A percentile compares a stretch with the other conserved stretches of the same genome.
These are phyloP conservation scores for Plasmodium falciparum DNA, from an alignment of 169 alveolate genomes.

Conservation along the genomic window DNA sequence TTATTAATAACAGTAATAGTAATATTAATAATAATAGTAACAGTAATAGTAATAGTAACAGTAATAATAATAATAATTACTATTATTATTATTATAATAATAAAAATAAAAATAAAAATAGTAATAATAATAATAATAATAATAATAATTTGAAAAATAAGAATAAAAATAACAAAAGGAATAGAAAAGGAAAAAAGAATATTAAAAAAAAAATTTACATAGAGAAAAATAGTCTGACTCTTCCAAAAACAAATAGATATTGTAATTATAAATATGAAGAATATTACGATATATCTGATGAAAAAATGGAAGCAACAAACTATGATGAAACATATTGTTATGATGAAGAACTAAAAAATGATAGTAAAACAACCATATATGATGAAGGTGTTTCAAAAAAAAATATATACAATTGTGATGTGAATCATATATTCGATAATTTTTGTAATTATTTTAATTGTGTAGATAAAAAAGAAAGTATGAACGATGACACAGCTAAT, in stretches of 20 bases:
- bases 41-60: too few relatives aligned
- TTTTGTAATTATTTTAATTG: slow-evolving; percentile 31
- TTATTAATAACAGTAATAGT: too few relatives aligned
- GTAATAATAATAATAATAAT: too few relatives aligned
- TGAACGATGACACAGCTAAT: slow-evolving; percentile 10
- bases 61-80: too few relatives aligned
- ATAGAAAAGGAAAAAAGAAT: background rate
- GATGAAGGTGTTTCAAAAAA: slow-evolving; percentile 1
- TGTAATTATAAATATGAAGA: slow-evolving; percentile 6
- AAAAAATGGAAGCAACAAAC: slow-evolving; percentile 2
- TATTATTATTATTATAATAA: too few relatives aligned
- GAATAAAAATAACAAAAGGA: background rate
- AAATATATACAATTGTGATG: slow-evolving; percentile 16
- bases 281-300: background rate
- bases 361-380: slow-evolving; percentile 13
- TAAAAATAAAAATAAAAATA: too few relatives aligned
- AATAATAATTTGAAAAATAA: too few relatives aligned
- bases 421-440: slow-evolving; percentile 16
- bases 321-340: background rate
- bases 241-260: background rate
- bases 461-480: background rate
- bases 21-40: too few relatives aligned
- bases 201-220: background rate
- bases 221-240: background rate
- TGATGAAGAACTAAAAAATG: slow-evolving; percentile 5